phyloP scores from a whole-genome alignment of 345 rosid genomes.

The Pugionium cornutum region DNA sequence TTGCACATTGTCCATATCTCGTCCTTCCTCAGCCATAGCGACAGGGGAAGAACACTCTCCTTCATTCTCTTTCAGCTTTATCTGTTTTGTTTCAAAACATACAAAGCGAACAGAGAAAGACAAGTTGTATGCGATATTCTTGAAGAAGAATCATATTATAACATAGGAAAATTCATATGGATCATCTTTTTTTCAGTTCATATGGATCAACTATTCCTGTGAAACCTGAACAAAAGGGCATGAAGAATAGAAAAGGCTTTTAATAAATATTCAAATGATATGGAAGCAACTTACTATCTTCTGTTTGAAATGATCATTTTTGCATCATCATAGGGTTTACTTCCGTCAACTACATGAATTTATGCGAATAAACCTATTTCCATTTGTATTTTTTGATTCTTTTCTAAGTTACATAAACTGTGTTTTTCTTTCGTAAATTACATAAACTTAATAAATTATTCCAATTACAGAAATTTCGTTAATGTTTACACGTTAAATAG shows the following conservation, averaged over 20 bases:
- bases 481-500: too few relatives aligned
- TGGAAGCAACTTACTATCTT: neutral
- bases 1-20: too few relatives aligned
- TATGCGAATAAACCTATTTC: conserved; percentile 80
- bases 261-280: neutral
- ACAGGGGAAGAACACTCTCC: conserved; percentile 73
- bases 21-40: conserved; percentile 71
- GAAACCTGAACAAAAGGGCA: conserved; percentile 55
- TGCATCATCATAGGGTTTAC: too few relatives aligned
- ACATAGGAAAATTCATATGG: neutral
- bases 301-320: conserved; percentile 59
- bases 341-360: too few relatives aligned
- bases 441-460: too few relatives aligned
- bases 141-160: conserved; percentile 3
- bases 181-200: conserved; percentile 75
- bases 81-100: conserved; percentile 40
- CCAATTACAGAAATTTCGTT: too few relatives aligned
- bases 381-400: too few relatives aligned
- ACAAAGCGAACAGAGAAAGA: neutral
- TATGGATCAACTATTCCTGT: conserved; percentile 96
- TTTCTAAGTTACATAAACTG: too few relatives aligned
- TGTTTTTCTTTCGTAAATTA: too few relatives aligned
- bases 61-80: conserved; percentile 62
- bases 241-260: neutral
- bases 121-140: neutral